Conservation (phyloP, 129 eudicot species). For the Pulicaria dysenterica region DNA sequence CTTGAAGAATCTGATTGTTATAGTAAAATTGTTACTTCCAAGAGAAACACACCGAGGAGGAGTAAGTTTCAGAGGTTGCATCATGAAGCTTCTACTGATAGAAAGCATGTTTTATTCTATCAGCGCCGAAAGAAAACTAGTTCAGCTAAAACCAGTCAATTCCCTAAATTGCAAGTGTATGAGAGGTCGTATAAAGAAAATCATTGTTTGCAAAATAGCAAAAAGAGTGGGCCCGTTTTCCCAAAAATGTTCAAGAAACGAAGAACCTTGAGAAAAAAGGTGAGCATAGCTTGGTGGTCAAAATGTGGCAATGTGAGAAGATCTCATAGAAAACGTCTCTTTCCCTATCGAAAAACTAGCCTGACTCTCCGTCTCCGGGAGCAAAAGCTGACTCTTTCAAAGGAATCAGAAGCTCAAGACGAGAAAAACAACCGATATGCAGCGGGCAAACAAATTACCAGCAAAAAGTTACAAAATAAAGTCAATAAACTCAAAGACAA, state of each 20-base stretch:
- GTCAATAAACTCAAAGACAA: conserved; percentile 29
- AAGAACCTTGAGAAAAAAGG: conserved; percentile 34
- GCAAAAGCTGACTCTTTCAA: no score
- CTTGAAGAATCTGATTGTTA: not conserved
- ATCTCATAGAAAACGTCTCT: conserved; percentile 5
- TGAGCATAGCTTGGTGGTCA: not conserved
- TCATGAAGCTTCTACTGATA: conserved; percentile 6
- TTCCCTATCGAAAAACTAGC: no score
- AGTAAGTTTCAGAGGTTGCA: conserved; percentile 24
- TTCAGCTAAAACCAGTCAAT: not conserved
- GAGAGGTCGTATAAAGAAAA: conserved; percentile 20
- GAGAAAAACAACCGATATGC: no score
- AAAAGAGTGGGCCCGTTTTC: conserved; percentile 40
- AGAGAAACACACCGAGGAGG: conserved; percentile 36
- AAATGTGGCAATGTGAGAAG: not conserved
- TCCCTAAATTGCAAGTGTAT: conserved; percentile 34
- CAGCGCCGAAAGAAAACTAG: conserved; percentile 31
- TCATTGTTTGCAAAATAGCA: conserved; percentile 41
- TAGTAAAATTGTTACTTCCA: conserved; percentile 30
- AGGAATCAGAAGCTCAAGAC: no score
- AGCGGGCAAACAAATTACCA: not conserved
- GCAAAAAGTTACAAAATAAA: not conserved
- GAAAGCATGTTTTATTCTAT: conserved; percentile 20
- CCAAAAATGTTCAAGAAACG: conserved; percentile 39
- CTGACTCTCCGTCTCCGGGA: no score